phyloP scores from a whole-genome alignment of 805 yeast species.

The Clavispora santaluciae region DNA sequence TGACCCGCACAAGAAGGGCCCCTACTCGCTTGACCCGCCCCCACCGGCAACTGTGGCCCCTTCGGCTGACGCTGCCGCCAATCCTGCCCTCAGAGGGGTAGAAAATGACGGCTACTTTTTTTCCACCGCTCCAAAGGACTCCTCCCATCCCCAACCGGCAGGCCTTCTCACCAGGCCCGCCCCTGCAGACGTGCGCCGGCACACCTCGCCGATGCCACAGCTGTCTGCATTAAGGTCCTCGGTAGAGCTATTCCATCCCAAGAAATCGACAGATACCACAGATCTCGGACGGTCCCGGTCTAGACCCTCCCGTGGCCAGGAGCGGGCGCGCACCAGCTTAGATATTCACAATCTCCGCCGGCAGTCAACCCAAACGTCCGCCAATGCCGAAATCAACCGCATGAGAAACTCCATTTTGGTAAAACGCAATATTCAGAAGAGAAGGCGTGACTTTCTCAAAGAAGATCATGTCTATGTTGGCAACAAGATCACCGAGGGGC shows the following conservation, averaged over 20 bases:
- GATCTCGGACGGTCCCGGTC: not conserved
- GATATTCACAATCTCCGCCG: slow-evolving; percentile 4
- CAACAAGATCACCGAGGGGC: slow-evolving; percentile 85
- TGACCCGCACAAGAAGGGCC: not conserved
- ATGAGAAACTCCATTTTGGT: slow-evolving; percentile 46
- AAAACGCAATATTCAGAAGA: slow-evolving; percentile 40
- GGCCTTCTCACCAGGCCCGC: not conserved
- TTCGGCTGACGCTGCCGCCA: no score
- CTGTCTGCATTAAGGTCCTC: slow-evolving; percentile 2
- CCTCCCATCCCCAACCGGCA: no score
- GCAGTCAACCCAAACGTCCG: slow-evolving; percentile 19
- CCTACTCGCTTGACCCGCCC: no score
- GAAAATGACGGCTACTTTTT: not conserved
- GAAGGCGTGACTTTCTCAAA: slow-evolving; percentile 36
- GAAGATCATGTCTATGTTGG: slow-evolving; percentile 67
- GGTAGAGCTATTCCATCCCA: not conserved
- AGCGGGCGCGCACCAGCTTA: slow-evolving; percentile 2
- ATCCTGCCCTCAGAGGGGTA: not conserved
- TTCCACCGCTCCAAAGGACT: no score
- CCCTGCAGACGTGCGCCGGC: slow-evolving; percentile 3
- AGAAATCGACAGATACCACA: not conserved
- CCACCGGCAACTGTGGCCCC: no score
- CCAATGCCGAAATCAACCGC: slow-evolving; percentile 42
- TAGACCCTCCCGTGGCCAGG: not conserved
- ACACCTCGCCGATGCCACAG: slow-evolving; percentile 7